Evolutionary conservation across 2,329 filamentous ascomycete genomes (phyloP).

Genomic region (Macroventuria anomochaeta): DNA sequence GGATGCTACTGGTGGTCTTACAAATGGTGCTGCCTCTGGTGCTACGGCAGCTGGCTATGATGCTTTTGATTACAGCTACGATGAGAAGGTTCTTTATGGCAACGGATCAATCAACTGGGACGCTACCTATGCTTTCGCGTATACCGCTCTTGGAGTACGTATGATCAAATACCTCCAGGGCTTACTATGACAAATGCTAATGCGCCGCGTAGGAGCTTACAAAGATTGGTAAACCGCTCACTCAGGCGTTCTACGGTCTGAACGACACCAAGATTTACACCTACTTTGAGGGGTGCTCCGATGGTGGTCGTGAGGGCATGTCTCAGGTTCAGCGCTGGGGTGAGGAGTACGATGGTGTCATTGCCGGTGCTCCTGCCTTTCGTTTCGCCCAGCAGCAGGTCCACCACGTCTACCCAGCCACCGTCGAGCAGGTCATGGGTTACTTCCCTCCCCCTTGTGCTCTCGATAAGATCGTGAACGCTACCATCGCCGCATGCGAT

Average conservation of each 20-base stretch:
- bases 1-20: constrained; percentile 52
- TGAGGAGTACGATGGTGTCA: constrained; percentile 56
- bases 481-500: constrained; percentile 62
- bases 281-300: constrained; percentile 63
- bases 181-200: not conserved
- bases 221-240: constrained; percentile 54
- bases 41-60: constrained; percentile 61
- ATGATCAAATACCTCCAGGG: not conserved
- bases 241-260: constrained; percentile 48
- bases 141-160: constrained; percentile 54
- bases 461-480: constrained; percentile 60
- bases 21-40: constrained; percentile 58
- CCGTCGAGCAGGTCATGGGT: constrained; percentile 49
- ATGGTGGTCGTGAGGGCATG: constrained; percentile 59
- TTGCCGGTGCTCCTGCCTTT: constrained; percentile 57
- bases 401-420: constrained; percentile 50
- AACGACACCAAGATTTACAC: constrained; percentile 47
- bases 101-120: constrained; percentile 62
- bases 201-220: constrained; percentile 53
- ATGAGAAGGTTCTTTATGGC: constrained; percentile 38
- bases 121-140: constrained; percentile 58
- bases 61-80: constrained; percentile 51
- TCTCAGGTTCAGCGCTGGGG: constrained; percentile 61
- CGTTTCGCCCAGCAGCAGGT: constrained; percentile 56
- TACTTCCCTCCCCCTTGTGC: constrained; percentile 57